Conservation (phyloP, 164 flowering plant genomes). For the Santalum album region DNA sequence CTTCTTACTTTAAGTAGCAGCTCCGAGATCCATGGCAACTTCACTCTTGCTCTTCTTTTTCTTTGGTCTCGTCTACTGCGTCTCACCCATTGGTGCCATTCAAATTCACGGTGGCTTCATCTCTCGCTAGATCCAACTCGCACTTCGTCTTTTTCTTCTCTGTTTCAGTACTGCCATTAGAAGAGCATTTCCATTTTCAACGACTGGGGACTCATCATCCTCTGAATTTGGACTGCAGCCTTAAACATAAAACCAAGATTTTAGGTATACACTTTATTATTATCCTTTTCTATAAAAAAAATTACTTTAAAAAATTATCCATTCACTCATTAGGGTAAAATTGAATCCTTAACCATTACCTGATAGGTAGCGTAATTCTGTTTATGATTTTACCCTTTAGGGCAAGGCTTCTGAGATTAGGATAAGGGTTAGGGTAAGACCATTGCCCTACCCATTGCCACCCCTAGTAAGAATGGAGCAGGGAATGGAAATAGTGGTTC, state of each 20-base stretch:
- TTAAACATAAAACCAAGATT: too few species aligned
- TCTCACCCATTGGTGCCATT: slow-evolving; percentile 25
- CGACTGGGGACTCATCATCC: slow-evolving; percentile 28
- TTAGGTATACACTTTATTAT: slow-evolving; percentile 55
- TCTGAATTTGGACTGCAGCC: slow-evolving; percentile 14
- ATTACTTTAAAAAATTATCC: too few species aligned
- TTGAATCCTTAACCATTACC: too few species aligned
- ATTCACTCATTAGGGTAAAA: too few species aligned
- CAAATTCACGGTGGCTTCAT: slow-evolving; percentile 9
- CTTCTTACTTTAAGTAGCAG: slow-evolving; percentile 31
- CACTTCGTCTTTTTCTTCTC: slow-evolving; percentile 53
- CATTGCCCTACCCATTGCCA: too few species aligned
- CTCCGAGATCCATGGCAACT: slow-evolving; percentile 25
- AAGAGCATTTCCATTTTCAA: slow-evolving; percentile 34
- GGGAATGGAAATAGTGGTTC: too few species aligned
- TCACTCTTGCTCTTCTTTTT: slow-evolving; percentile 50
- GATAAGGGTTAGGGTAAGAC: too few species aligned
- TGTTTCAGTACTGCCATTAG: slow-evolving; percentile 28
- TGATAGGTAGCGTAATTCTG: too few species aligned
- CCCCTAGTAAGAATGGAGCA: too few species aligned
- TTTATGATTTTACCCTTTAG: too few species aligned
- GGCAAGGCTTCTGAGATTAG: too few species aligned
- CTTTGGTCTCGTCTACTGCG: slow-evolving; percentile 46
- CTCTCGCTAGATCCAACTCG: slow-evolving; percentile 24
- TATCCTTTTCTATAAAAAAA: slow-evolving; percentile 51